Base-by-base conservation (phyloP, 805 yeast species). In the Pichia sporocuriosa region DNA sequence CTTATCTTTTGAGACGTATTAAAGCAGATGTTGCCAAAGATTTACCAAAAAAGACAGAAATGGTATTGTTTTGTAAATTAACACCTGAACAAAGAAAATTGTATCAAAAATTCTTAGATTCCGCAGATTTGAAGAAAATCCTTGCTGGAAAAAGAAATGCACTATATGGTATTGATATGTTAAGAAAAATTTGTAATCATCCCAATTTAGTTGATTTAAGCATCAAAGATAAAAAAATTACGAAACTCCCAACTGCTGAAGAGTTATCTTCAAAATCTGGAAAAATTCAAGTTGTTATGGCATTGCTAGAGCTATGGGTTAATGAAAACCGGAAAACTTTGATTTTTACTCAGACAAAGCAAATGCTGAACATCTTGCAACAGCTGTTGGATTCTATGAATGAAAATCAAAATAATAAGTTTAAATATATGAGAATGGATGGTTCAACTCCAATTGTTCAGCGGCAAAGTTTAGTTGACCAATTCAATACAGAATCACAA, bases 11-110 rank as follows among this genome's bases (percentile, higher is more conserved):
- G 36, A 67, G 98, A 49, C 68, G 98, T 37, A 79, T 93, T 59
- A 93, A 93, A 59, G 76, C 81, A 10, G 98, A 93, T 57, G 98
- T 93, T 17, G 98, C 98, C 0, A 81, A 85, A 43, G 98, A 93
- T 57, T 62, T 93, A 35, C 98, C 98, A 0, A 78, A 87, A 46
- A 93, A 93, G 62, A 81, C 81, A 38, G 98, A 93, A 58, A 87
- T 87, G 81, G 98, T 93, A 2, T 63, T 93, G 31, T 93, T 93
- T 63, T 93, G 97, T 53, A 81, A 82, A 52, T 63, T 93, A 32
- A 93, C 98, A 0, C 67, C 75, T 44, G 68, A 69, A 29, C 98
- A 93, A 57, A 76, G 81, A 41, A 76, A 72, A 5, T 73, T 84
- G 40, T 93, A 93, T 54, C 70, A 81, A 41, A 77, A 73, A 40